These are phyloP conservation scores for Phyllosticta citrichinensis DNA, from an alignment of 2,329 filamentous ascomycete genomes.

Conservation along the genomic window DNA sequence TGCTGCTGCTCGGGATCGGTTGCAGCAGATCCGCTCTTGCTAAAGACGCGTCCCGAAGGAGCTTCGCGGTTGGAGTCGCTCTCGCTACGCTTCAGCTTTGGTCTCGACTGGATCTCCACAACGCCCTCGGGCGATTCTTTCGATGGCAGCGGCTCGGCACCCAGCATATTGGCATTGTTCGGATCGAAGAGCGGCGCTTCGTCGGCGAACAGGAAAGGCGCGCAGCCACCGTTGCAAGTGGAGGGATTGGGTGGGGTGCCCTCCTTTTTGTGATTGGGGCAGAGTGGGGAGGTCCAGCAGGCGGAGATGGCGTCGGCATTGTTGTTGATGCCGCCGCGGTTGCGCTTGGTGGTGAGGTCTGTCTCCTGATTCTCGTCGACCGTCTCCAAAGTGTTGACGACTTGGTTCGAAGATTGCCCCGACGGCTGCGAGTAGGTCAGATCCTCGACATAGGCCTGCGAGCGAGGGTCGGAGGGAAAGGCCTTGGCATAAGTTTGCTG, in stretches of 20 bases:
- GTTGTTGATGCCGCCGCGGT: slow-evolving; percentile 15
- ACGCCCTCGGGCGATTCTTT: slow-evolving; percentile 22
- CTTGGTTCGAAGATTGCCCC: slow-evolving; percentile 15
- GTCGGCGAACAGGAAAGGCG: slow-evolving; percentile 29
- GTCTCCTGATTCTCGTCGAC: slow-evolving; percentile 13
- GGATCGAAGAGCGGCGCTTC: slow-evolving; percentile 9
- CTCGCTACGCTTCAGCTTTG: slow-evolving; percentile 26
- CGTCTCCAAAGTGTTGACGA: slow-evolving; percentile 13
- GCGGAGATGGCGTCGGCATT: slow-evolving; percentile 29
- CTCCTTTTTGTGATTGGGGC: slow-evolving; percentile 29
- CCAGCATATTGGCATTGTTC: slow-evolving; percentile 20
- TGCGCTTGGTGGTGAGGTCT: slow-evolving; percentile 23
- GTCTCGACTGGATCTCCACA: slow-evolving; percentile 26
- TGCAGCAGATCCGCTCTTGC: slow-evolving; percentile 6
- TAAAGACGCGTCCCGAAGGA: slow-evolving; percentile 22
- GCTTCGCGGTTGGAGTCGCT: slow-evolving; percentile 15
- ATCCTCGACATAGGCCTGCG: slow-evolving; percentile 19
- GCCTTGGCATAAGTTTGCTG: slow-evolving; percentile 10
- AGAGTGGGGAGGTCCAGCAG: slow-evolving; percentile 33
- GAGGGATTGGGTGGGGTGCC: slow-evolving; percentile 27
- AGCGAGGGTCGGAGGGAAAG: slow-evolving; percentile 9
- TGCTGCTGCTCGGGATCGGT: slow-evolving; percentile 11
- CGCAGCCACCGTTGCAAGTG: slow-evolving; percentile 31
- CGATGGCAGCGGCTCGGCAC: slow-evolving; percentile 22
- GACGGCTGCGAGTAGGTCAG: slow-evolving; percentile 28